Percentiles rank a stretch among this genome's conserved stretches.
phyloP scores from a whole-genome alignment of 2,329 filamentous ascomycete species.

The Pseudocercospora fuligena region DNA sequence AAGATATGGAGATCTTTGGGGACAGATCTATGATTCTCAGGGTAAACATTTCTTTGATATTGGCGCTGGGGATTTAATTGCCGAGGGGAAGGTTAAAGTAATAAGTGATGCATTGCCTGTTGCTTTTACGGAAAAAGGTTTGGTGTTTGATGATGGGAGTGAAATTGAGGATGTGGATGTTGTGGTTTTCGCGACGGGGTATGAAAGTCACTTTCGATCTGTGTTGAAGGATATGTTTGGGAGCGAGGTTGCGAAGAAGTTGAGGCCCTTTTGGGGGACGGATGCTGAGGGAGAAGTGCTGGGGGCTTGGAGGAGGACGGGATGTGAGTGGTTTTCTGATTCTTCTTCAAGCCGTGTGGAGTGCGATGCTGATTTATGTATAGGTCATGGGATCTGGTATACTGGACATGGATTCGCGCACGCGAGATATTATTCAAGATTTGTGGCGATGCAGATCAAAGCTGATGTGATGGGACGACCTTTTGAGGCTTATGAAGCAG shows the following conservation, averaged over 20 bases:
- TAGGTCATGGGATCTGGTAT: background rate
- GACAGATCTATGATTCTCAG: background rate
- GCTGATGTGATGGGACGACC: background rate
- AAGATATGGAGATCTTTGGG: background rate
- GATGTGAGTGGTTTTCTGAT: background rate
- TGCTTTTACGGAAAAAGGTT: background rate
- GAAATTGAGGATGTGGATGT: background rate
- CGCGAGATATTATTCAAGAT: background rate
- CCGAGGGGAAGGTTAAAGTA: background rate
- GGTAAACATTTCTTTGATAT: background rate
- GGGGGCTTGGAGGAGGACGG: background rate
- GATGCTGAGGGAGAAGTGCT: background rate
- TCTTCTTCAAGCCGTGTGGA: background rate
- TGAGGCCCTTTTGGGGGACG: background rate
- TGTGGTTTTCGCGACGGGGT: background rate
- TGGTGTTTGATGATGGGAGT: background rate
- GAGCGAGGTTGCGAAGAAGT: background rate
- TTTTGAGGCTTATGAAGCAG: background rate
- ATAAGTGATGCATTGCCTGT: background rate
- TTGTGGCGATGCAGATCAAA: background rate
- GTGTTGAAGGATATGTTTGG: background rate
- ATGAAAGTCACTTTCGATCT: background rate
- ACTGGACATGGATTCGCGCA: background rate
- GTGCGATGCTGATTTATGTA: background rate
- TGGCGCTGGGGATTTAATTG: background rate